A percentile compares a stretch with the other conserved stretches of the same genome.
Conservation (phyloP, 2,329 filamentous ascomycete species). For the Pestalotiopsis sp. region DNA sequence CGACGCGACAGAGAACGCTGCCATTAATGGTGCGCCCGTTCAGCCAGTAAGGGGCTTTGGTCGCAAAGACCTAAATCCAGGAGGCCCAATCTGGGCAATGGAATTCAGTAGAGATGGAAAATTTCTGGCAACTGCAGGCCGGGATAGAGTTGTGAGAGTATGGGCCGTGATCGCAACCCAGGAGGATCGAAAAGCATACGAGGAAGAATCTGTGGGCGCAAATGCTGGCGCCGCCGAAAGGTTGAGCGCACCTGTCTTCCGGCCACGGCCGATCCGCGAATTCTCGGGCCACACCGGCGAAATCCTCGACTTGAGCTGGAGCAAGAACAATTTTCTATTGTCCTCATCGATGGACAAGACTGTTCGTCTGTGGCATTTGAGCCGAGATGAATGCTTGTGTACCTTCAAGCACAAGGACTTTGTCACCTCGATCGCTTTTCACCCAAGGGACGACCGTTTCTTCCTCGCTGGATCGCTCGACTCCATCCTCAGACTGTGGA, state of each 20-base stretch:
- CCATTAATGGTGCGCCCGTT: conserved; percentile 18
- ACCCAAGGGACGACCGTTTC: conserved; percentile 93
- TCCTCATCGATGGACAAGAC: conserved; percentile 99
- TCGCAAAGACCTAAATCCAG: conserved; percentile 42
- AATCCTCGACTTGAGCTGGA: conserved; percentile 93
- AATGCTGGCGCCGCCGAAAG: conserved; percentile 58
- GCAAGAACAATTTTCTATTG: conserved; percentile 96
- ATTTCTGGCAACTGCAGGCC: conserved; percentile 89
- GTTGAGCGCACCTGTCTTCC: conserved; percentile 89
- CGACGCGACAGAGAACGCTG: conserved; percentile 19
- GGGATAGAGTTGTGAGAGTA: conserved; percentile 81
- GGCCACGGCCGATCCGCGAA: conserved; percentile 74
- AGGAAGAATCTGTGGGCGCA: conserved; percentile 62
- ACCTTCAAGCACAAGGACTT: conserved; percentile 95
- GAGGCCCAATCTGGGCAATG: conserved; percentile 84
- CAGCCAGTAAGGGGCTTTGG: conserved; percentile 22
- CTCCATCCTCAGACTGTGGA: conserved; percentile 87
- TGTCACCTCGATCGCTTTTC: conserved; percentile 92
- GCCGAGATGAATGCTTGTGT: conserved; percentile 81
- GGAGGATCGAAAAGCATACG: conserved; percentile 76
- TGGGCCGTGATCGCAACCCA: conserved; percentile 85
- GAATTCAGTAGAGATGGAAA: conserved; percentile 92
- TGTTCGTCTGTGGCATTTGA: conserved; percentile 91
- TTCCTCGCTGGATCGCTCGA: conserved; percentile 94
- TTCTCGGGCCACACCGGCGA: conserved; percentile 84